Base-by-base conservation (phyloP, 345 rosid species). In the Arabidopsis arenosa region DNA sequence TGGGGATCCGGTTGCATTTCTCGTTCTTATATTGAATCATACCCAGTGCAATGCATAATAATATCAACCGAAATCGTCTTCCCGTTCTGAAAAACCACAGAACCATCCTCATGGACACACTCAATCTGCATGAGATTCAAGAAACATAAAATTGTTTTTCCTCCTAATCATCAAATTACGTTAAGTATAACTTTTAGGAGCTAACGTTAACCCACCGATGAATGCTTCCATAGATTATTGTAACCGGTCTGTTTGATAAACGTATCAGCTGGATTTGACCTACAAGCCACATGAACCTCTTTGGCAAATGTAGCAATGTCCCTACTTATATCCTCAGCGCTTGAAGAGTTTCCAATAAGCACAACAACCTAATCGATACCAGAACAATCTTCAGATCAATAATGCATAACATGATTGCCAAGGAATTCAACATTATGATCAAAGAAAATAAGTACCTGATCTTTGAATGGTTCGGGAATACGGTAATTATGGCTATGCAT, bases 31-130 rank as follows among this genome's bases (percentile, higher is more conserved):
- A n/a, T n/a, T n/a, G n/a, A n/a, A n/a, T n/a, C 40, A 36, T 17
- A 49, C 91, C 93, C 96, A 0, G 94, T 91, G 85, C 94, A 87
- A 67, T 91, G 97, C 63, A 93, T 73, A 75, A 93, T 85, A 58
- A 84, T 75, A 80, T 90, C 82, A 7, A 87, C 91, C 2, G 9
- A 26, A n/a, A 84, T 60, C 12, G 52, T 68, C 61, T 70, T 80
- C 76, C 93, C 90, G 62, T 84, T 88, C 9, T 67, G 83, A 72
- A 91, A 88, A 39, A 83, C 80, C 71, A 88, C 80, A 32, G 81
- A 77, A 35, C 98, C 96, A 83, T 91, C 93, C 65, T 79, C 79
- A n/a, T 28, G 59, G 9, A 74, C 90, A 54, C 74, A 53, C 63
- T 86, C 84, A 40, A 93, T 84, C 97, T 91, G 91, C 84, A 75